phyloP scores from a whole-genome alignment of 2,329 filamentous ascomycete species.

The Botrytis squamosa region DNA sequence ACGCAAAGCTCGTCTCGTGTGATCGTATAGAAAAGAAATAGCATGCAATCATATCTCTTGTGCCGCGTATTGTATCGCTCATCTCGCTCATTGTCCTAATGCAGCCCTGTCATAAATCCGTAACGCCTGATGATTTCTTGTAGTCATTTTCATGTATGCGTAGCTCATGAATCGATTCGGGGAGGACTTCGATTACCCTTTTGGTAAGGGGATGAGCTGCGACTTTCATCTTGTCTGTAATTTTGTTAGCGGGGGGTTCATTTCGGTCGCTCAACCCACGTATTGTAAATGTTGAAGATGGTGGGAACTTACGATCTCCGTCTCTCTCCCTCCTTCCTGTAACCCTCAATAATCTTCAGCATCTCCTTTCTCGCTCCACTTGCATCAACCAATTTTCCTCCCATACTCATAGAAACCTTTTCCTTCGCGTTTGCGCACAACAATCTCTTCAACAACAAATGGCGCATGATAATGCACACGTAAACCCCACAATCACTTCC shows the following conservation, averaged over 20 bases:
- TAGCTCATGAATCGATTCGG: slow-evolving; percentile 27
- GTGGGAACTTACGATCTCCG: slow-evolving; percentile 67
- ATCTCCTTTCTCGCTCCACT: slow-evolving; percentile 83
- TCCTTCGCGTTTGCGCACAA: slow-evolving; percentile 75
- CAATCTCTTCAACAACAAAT: slow-evolving; percentile 82
- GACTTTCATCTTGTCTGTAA: slow-evolving; percentile 24
- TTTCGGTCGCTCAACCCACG: neutral
- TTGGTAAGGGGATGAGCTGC: slow-evolving; percentile 25
- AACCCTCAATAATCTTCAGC: slow-evolving; percentile 79
- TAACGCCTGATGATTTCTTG: neutral
- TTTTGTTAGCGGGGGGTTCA: neutral
- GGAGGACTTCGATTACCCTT: slow-evolving; percentile 25
- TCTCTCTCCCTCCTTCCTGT: slow-evolving; percentile 83
- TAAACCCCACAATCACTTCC: slow-evolving; percentile 93
- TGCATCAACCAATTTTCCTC: slow-evolving; percentile 79
- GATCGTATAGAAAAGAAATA: neutral
- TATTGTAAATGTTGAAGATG: neutral
- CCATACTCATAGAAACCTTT: slow-evolving; percentile 94
- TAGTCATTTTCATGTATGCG: neutral
- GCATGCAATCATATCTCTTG: slow-evolving; percentile 12
- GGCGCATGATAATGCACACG: slow-evolving; percentile 92
- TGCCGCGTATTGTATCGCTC: neutral
- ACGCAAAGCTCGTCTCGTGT: neutral
- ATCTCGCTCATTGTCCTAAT: neutral
- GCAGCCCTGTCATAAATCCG: neutral